Conservation (phyloP, 2,329 filamentous ascomycete species). For the Pseudocercospora macadamiae region DNA sequence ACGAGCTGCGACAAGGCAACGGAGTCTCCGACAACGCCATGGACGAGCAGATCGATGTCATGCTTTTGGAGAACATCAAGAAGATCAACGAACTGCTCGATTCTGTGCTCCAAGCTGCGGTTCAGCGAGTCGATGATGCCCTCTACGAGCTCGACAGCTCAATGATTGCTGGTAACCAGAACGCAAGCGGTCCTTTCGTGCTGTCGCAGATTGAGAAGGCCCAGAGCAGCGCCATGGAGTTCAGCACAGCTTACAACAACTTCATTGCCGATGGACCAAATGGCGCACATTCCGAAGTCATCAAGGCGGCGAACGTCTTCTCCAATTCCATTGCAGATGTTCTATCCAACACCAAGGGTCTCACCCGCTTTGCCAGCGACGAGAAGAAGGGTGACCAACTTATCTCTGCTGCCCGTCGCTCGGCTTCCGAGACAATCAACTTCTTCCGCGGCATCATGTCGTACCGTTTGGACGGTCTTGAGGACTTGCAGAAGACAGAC, state of each 20-base stretch:
- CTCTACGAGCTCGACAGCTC: constrained; percentile 96
- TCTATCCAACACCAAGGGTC: constrained; percentile 92
- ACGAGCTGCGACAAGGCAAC: constrained; percentile 70
- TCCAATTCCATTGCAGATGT: constrained; percentile 90
- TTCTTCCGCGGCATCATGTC: constrained; percentile 96
- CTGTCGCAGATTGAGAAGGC: constrained; percentile 97
- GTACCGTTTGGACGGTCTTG: constrained; percentile 88
- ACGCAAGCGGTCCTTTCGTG: constrained; percentile 90
- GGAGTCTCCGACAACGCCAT: constrained; percentile 74
- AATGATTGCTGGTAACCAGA: constrained; percentile 99
- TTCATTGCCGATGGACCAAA: constrained; percentile 97
- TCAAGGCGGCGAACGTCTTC: constrained; percentile 89
- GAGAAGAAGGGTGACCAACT: constrained; percentile 92
- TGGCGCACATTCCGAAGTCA: constrained; percentile 82
- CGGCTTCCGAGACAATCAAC: constrained; percentile 83
- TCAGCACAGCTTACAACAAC: constrained; percentile 97
- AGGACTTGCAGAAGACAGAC: constrained; percentile 89
- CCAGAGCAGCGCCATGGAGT: constrained; percentile 90
- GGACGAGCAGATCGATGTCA: constrained; percentile 86
- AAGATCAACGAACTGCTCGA: constrained; percentile 99
- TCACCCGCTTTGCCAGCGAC: constrained; percentile 88
- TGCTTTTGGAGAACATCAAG: constrained; percentile 81
- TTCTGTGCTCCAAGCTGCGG: constrained; percentile 89
- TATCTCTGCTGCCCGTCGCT: constrained; percentile 77
- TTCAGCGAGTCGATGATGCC: constrained; percentile 92